Evolutionary conservation across 2,329 filamentous ascomycete species (phyloP).

Genomic region (Penicillium hordei): DNA sequence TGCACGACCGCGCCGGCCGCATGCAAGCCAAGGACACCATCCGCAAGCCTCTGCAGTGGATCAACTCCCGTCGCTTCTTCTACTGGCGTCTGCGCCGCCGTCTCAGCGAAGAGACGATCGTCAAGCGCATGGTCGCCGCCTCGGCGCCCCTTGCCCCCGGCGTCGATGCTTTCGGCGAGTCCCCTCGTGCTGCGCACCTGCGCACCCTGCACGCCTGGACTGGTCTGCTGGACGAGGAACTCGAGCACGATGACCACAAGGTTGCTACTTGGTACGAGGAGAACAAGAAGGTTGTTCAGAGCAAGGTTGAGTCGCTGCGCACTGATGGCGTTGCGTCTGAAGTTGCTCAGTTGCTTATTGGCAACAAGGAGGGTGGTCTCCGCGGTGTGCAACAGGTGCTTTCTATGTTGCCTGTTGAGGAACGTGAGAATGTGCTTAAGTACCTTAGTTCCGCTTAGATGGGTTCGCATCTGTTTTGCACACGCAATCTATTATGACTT

Average conservation of each 20-base stretch:
- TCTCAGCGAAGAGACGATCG: constrained; percentile 94
- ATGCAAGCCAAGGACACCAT: constrained; percentile 98
- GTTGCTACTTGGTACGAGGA: constrained; percentile 96
- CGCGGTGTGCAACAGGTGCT: constrained; percentile 85
- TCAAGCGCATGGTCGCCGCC: constrained; percentile 74
- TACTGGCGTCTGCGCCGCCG: constrained; percentile 98
- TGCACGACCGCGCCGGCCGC: constrained; percentile 93
- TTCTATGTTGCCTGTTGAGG: constrained; percentile 79
- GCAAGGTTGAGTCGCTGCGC: constrained; percentile 83
- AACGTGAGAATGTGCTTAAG: constrained; percentile 80
- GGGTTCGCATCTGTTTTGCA: not conserved
- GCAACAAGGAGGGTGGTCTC: constrained; percentile 68
- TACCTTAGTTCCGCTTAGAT: constrained; percentile 40
- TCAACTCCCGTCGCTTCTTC: constrained; percentile 91
- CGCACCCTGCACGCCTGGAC: constrained; percentile 81
- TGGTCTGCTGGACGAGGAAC: constrained; percentile 64
- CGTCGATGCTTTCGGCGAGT: constrained; percentile 39
- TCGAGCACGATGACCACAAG: constrained; percentile 74
- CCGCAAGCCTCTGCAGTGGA: constrained; percentile 79
- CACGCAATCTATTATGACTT: constrained; percentile 20
- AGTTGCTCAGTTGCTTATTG: constrained; percentile 66
- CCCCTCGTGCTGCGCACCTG: constrained; percentile 66
- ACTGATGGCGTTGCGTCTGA: constrained; percentile 69
- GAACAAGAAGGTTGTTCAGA: constrained; percentile 77
- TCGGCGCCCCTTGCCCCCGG: constrained; percentile 42